Evolutionary conservation across 192 early-diverging fungal species (phyloP).

Genomic region (Powellomyces hirtus): DNA sequence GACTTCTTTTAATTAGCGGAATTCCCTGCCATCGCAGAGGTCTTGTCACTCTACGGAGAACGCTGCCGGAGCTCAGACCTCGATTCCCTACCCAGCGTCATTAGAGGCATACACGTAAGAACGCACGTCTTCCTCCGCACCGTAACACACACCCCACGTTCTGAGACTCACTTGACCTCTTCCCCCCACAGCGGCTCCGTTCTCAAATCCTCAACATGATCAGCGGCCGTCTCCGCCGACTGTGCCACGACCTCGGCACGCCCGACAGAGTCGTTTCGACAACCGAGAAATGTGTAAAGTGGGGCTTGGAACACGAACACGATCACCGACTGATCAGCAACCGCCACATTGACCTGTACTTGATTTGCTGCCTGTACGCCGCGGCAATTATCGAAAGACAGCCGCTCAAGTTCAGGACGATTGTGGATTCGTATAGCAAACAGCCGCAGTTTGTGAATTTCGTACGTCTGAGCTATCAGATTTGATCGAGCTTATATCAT

Average conservation of each 20-base stretch:
- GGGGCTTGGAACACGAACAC: slow-evolving; percentile 9
- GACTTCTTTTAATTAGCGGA: too few species aligned
- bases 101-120: too few species aligned
- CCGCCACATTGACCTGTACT: slow-evolving; percentile 7
- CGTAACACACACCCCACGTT: too few species aligned
- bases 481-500: too few species aligned
- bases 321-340: neutral
- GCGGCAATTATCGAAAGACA: slow-evolving; percentile 10
- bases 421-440: slow-evolving; percentile 3
- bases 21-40: neutral
- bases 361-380: slow-evolving; percentile 15
- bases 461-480: too few species aligned
- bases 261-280: neutral
- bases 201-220: neutral
- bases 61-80: too few species aligned
- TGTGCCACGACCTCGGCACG: slow-evolving; percentile 7
- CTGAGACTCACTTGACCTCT: neutral
- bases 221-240: slow-evolving; percentile 7
- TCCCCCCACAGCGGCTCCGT: neutral
- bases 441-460: slow-evolving; percentile 20
- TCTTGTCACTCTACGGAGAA: neutral
- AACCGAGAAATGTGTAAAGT: neutral
- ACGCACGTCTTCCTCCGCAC: too few species aligned
- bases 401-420: slow-evolving; percentile 2
- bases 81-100: too few species aligned